phyloP scores from a whole-genome alignment of 2,329 filamentous ascomycete genomes.

The Malbranchea zuffiana region DNA sequence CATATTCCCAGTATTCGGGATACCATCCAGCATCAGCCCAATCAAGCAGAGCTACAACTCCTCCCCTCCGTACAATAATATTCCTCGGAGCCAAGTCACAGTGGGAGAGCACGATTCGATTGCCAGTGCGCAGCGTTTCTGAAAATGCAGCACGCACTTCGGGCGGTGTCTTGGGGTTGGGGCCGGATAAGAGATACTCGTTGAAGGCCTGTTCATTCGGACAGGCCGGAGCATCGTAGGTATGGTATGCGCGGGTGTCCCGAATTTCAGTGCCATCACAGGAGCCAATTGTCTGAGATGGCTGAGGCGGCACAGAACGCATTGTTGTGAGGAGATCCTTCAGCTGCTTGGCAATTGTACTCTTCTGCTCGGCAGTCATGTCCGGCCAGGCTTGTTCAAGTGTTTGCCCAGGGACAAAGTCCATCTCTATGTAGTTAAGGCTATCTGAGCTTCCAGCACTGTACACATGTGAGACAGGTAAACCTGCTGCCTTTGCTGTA shows the following conservation, averaged over 20 bases:
- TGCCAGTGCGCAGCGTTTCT: constrained; percentile 5
- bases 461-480: not conserved
- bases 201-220: not conserved
- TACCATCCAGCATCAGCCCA: constrained; percentile 32
- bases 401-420: not conserved
- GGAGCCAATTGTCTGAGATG: not conserved
- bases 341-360: not conserved
- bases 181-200: not conserved
- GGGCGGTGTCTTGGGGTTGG: not conserved
- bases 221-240: not conserved
- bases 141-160: not conserved
- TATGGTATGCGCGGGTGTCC: not conserved
- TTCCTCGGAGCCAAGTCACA: constrained; percentile 20
- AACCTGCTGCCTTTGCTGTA: not conserved
- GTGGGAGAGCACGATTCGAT: constrained; percentile 22
- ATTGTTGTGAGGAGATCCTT: not conserved
- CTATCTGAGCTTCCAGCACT: not conserved
- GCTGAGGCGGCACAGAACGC: not conserved
- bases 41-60: constrained; percentile 23
- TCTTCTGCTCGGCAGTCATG: not conserved
- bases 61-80: constrained; percentile 16
- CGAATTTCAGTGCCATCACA: not conserved
- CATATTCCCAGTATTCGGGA: constrained; percentile 32
- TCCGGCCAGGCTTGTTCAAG: not conserved
- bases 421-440: not conserved